These are phyloP conservation scores for Wickerhamomyces ciferrii DNA, from an alignment of 805 yeast species.

Conservation along the genomic window DNA sequence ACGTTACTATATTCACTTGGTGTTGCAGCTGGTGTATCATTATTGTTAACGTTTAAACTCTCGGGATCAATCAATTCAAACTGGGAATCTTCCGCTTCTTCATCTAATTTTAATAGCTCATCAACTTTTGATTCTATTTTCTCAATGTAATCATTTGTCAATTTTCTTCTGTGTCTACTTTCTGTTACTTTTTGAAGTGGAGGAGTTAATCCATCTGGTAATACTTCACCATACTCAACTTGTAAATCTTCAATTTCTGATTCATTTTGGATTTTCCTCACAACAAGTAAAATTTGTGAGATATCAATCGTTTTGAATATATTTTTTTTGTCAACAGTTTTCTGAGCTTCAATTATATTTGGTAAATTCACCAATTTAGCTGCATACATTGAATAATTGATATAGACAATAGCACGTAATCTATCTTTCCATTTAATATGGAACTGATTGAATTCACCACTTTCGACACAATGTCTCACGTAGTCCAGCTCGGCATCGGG, in stretches of 20 bases:
- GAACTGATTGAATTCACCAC: slow-evolving; percentile 69
- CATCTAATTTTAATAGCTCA: slow-evolving; percentile 68
- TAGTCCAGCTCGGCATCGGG: slow-evolving; percentile 64
- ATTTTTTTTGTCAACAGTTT: slow-evolving; percentile 85
- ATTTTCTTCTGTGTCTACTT: slow-evolving; percentile 65
- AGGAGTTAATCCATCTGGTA: slow-evolving; percentile 68
- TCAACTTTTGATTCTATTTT: slow-evolving; percentile 76
- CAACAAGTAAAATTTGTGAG: slow-evolving; percentile 77
- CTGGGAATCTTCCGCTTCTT: slow-evolving; percentile 73
- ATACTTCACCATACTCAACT: slow-evolving; percentile 33
- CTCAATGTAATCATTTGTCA: slow-evolving; percentile 67
- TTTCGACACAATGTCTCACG: slow-evolving; percentile 69
- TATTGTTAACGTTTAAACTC: slow-evolving; percentile 19
- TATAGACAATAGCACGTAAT: slow-evolving; percentile 68
- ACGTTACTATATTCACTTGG: slow-evolving; percentile 10
- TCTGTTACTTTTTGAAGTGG: slow-evolving; percentile 71
- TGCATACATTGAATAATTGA: slow-evolving; percentile 68
- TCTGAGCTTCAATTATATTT: slow-evolving; percentile 79
- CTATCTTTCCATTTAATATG: slow-evolving; percentile 80
- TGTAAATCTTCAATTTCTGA: slow-evolving; percentile 38
- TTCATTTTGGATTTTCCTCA: slow-evolving; percentile 44
- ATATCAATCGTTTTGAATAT: slow-evolving; percentile 83
- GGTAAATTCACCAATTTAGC: slow-evolving; percentile 90
- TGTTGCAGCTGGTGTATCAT: slow-evolving; percentile 21
- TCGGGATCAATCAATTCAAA: slow-evolving; percentile 69